phyloP scores from a whole-genome alignment of 192 early-diverging fungal species.

The Backusella morwellensis region DNA sequence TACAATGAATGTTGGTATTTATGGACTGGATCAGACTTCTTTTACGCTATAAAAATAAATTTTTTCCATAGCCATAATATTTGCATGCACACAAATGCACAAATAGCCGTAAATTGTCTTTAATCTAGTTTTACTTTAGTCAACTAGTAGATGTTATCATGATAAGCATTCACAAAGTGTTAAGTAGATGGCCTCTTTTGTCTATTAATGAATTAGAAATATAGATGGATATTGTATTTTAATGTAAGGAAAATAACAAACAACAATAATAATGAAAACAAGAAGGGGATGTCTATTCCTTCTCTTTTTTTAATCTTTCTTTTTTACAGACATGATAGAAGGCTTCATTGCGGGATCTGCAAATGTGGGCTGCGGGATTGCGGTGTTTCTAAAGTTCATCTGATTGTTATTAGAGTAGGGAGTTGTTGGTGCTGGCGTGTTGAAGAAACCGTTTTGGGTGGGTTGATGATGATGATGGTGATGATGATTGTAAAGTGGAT shows the following conservation, averaged over 20 bases:
- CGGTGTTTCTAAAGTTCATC: conserved; percentile 3
- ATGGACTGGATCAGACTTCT: no score
- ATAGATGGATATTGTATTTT: neutral
- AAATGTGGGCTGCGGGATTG: conserved; percentile 15
- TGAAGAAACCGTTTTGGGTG: neutral
- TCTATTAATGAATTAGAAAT: no score
- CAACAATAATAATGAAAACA: neutral
- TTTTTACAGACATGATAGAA: conserved; percentile 11
- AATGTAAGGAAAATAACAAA: neutral
- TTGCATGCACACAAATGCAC: no score
- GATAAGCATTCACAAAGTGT: no score
- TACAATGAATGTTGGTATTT: no score
- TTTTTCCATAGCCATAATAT: no score
- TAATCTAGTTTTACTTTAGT: no score
- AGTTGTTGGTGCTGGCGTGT: neutral
- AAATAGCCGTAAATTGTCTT: no score
- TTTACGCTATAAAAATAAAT: no score
- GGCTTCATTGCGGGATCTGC: conserved; percentile 1
- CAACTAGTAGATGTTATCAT: no score
- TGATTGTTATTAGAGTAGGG: neutral
- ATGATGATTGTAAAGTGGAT: neutral
- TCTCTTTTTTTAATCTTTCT: conserved; percentile 12
- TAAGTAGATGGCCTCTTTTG: no score
- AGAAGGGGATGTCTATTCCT: neutral
- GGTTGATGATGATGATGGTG: neutral